These are phyloP conservation scores for Fusarium sp. DNA, from an alignment of 2,329 filamentous ascomycete genomes.

Conservation along the genomic window DNA sequence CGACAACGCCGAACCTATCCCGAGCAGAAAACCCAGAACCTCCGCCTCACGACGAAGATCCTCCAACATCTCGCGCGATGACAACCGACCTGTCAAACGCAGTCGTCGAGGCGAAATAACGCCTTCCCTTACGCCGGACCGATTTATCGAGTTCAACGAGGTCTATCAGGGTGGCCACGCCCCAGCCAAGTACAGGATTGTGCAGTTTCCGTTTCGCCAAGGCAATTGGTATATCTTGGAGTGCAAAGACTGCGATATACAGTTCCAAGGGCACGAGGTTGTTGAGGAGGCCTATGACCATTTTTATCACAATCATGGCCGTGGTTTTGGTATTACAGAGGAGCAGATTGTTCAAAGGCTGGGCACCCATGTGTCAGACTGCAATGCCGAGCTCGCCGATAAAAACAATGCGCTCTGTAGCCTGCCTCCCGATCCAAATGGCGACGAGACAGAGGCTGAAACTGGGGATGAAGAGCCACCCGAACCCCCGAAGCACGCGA, in stretches of 20 bases:
- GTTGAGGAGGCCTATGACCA: not conserved
- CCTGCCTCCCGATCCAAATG: not conserved
- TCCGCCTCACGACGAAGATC: not conserved
- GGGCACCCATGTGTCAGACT: slow-evolving; percentile 1
- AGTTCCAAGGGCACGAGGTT: not conserved
- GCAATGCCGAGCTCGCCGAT: not conserved
- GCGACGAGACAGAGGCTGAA: not conserved
- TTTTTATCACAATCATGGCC: not conserved
- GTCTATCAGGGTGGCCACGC: not conserved
- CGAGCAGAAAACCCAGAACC: not conserved
- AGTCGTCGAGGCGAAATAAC: not conserved
- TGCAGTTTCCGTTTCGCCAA: not conserved
- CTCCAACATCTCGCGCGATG: not conserved
- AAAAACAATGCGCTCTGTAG: not conserved
- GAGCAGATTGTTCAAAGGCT: not conserved
- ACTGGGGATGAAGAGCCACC: not conserved
- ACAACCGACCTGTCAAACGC: not conserved
- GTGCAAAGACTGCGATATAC: not conserved
- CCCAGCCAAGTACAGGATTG: not conserved
- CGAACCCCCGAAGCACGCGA: not conserved
- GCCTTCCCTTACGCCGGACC: not conserved
- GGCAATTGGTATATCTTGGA: slow-evolving; percentile 4
- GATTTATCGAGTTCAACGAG: not conserved
- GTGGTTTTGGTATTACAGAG: not conserved
- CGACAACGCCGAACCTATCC: not conserved